These are phyloP conservation scores for Daldinia sp. DNA, from an alignment of 2,329 filamentous ascomycete genomes.

Conservation along the genomic window DNA sequence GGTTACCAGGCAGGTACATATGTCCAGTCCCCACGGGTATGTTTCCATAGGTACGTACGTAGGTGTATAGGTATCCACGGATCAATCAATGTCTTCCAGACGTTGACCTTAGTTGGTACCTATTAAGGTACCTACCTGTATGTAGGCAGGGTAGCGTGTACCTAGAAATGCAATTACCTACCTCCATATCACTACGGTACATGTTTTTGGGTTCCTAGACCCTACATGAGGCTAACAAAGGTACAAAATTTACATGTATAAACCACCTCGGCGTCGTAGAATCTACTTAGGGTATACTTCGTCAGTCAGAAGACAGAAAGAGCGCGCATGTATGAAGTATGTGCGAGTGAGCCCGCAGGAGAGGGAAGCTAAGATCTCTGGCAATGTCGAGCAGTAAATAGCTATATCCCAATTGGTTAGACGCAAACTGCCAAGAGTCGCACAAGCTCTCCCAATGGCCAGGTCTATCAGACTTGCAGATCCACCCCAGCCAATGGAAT, in stretches of 20 bases:
- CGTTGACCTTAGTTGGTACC: too few relatives aligned
- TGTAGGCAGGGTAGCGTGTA: too few relatives aligned
- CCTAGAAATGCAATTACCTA: too few relatives aligned
- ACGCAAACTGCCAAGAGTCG: constrained; percentile 8
- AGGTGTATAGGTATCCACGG: too few relatives aligned
- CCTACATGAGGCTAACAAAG: too few relatives aligned
- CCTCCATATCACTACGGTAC: too few relatives aligned
- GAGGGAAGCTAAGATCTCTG: not conserved
- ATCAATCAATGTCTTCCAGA: too few relatives aligned
- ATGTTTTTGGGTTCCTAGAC: too few relatives aligned
- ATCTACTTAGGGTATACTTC: not conserved
- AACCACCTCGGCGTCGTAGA: too few relatives aligned
- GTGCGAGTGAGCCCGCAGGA: not conserved
- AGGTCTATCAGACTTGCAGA: not conserved
- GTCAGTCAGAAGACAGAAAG: not conserved
- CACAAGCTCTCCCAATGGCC: constrained; percentile 22
- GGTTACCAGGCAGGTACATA: not conserved
- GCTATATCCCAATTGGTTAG: constrained; percentile 9
- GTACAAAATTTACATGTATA: not conserved
- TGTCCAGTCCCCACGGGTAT: too few relatives aligned
- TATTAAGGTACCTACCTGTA: too few relatives aligned
- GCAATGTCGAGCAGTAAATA: constrained; percentile 1
- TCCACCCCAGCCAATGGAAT: constrained; percentile 7
- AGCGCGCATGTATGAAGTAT: not conserved
- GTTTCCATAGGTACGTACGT: too few relatives aligned